Conservation (phyloP, 192 early-diverging fungal genomes). For the Backusella tarrabulga region DNA sequence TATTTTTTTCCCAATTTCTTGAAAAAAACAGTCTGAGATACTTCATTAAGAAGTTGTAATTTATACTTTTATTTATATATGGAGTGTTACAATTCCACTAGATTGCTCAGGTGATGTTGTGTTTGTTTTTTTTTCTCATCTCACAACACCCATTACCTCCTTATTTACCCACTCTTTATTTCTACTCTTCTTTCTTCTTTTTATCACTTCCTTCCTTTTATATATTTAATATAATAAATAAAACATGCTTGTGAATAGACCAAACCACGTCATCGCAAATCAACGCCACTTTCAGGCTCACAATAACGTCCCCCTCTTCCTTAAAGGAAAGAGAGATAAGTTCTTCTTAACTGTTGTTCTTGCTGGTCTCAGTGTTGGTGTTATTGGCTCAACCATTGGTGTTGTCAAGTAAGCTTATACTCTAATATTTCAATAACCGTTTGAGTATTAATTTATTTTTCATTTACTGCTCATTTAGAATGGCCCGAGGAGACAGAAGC, state of each 20-base stretch:
- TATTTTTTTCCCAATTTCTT: no score
- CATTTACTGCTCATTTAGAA: slow-evolving; percentile 9
- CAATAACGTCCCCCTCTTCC: slow-evolving; percentile 20
- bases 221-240: background rate
- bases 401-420: slow-evolving; percentile 10
- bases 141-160: background rate
- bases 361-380: slow-evolving; percentile 22
- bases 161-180: background rate
- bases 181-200: slow-evolving; percentile 16
- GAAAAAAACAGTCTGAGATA: no score
- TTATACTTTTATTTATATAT: background rate
- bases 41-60: background rate
- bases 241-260: slow-evolving; percentile 18
- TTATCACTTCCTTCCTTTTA: background rate
- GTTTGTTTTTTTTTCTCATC: slow-evolving; percentile 10
- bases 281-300: slow-evolving; percentile 23
- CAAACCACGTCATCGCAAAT: slow-evolving; percentile 20
- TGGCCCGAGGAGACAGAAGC: slow-evolving; percentile 3
- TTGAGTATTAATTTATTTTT: background rate
- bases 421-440: background rate
- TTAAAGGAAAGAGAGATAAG: slow-evolving; percentile 30
- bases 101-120: slow-evolving; percentile 10
- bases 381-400: slow-evolving; percentile 15
- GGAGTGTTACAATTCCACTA: background rate
- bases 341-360: slow-evolving; percentile 13